These are phyloP conservation scores for Lodderomyces theae DNA, from an alignment of 1,139 yeast species.

Conservation along the genomic window DNA sequence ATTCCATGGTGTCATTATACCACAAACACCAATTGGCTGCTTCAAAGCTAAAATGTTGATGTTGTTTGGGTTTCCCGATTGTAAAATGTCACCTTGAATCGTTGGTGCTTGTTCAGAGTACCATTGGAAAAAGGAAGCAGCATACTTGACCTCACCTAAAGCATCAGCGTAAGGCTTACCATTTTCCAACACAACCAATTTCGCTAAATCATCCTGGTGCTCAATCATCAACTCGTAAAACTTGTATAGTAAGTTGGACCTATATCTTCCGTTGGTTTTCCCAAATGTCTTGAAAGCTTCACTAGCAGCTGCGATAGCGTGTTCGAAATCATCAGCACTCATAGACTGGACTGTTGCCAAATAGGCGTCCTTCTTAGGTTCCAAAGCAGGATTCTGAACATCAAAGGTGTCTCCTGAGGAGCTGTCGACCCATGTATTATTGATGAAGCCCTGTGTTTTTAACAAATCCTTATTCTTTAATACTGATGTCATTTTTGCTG, in stretches of 20 bases:
- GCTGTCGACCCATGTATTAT: conserved; percentile 43
- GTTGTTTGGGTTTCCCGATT: conserved; percentile 54
- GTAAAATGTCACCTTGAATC: conserved; percentile 68
- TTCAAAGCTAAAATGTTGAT: conserved; percentile 59
- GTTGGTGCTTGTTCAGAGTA: conserved; percentile 84
- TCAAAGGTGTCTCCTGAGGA: conserved; percentile 26
- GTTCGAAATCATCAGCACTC: conserved; percentile 30
- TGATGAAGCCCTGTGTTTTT: conserved; percentile 40
- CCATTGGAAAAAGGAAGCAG: conserved; percentile 84
- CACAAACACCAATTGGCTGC: conserved; percentile 89
- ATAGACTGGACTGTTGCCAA: conserved; percentile 41
- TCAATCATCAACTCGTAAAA: conserved; percentile 57
- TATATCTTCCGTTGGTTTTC: conserved; percentile 36
- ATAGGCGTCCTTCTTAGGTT: conserved; percentile 26
- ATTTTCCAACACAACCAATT: conserved; percentile 71
- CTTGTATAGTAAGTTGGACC: conserved; percentile 37
- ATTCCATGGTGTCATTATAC: conserved; percentile 93
- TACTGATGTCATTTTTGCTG: conserved; percentile 17
- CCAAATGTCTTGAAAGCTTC: conserved; percentile 35
- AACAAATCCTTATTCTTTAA: conserved; percentile 33
- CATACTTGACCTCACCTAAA: conserved; percentile 70
- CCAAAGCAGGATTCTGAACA: conserved; percentile 46
- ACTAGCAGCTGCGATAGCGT: conserved; percentile 40
- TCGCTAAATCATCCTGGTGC: conserved; percentile 72
- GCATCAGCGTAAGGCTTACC: conserved; percentile 82